Evolutionary conservation across 768 basidiomycete genomes (phyloP).

Genomic region (Amanita fuliginea): DNA sequence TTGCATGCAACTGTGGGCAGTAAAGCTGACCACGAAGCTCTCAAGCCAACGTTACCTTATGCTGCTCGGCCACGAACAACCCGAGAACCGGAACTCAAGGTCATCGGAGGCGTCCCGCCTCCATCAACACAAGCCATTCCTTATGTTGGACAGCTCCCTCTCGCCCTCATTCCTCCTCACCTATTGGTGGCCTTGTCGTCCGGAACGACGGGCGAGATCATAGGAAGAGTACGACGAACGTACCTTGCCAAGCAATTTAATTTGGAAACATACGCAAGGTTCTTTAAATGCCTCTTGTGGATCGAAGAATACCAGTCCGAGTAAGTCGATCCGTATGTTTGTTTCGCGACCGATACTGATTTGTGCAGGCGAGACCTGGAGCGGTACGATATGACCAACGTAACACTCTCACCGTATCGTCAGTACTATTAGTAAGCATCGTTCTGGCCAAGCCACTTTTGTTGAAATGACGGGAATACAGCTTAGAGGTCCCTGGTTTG

Average conservation of each 20-base stretch:
- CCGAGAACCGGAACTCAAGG: conserved; percentile 5
- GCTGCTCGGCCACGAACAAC: conserved; percentile 15
- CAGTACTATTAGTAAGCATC: conserved; percentile 26
- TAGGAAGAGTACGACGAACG: conserved; percentile 5
- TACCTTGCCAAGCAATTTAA: background rate
- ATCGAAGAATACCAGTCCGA: conserved; percentile 18
- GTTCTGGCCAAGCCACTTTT: background rate
- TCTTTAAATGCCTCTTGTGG: conserved; percentile 2
- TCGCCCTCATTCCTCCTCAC: conserved; percentile 3
- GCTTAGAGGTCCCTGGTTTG: conserved; percentile 36
- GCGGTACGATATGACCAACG: conserved; percentile 24
- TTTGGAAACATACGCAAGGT: background rate
- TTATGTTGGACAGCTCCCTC: conserved; percentile 4
- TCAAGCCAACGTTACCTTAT: conserved; percentile 37
- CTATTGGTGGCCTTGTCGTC: conserved; percentile 2
- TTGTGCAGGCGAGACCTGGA: conserved; percentile 26
- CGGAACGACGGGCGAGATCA: conserved; percentile 5
- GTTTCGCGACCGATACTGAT: background rate
- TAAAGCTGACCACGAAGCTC: conserved; percentile 30
- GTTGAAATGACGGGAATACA: conserved; percentile 8
- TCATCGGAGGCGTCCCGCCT: conserved; percentile 3
- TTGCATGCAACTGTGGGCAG: conserved; percentile 35
- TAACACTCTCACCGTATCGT: conserved; percentile 19
- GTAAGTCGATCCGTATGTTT: conserved; percentile 10
- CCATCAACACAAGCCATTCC: conserved; percentile 5